Conservation (phyloP, 2,329 filamentous ascomycete genomes). For the Penicillium brasilianum region DNA sequence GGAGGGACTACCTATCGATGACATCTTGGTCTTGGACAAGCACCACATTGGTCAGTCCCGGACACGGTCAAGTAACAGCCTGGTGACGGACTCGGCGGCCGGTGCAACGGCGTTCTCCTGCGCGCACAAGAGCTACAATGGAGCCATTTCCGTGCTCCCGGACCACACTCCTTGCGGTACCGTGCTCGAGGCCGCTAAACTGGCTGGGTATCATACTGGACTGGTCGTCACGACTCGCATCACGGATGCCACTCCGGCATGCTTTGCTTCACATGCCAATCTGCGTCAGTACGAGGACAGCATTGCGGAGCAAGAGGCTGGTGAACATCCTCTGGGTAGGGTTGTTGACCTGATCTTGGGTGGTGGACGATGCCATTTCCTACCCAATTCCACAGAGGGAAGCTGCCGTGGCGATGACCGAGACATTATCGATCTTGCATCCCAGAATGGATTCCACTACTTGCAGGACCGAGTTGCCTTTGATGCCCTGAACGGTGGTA, state of each 20-base stretch:
- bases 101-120: conserved; percentile 97
- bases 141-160: conserved; percentile 87
- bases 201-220: conserved; percentile 88
- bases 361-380: conserved; percentile 89
- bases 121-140: conserved; percentile 92
- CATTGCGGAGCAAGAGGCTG: conserved; percentile 91
- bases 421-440: conserved; percentile 75
- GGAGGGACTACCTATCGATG: conserved; percentile 71
- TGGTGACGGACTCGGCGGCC: conserved; percentile 96
- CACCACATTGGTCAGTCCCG: conserved; percentile 90
- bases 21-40: conserved; percentile 79
- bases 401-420: conserved; percentile 80
- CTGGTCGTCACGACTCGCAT: conserved; percentile 93
- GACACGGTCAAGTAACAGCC: conserved; percentile 79
- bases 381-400: conserved; percentile 78
- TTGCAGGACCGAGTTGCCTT: conserved; percentile 74
- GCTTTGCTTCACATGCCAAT: conserved; percentile 88
- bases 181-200: conserved; percentile 90
- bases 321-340: conserved; percentile 82
- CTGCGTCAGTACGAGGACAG: conserved; percentile 80
- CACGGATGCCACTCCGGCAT: conserved; percentile 94
- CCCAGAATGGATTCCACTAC: conserved; percentile 81
- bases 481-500: conserved; percentile 71
- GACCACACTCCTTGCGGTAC: conserved; percentile 88
- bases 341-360: conserved; percentile 92